Base-by-base conservation (phyloP, 1,284 basidiomycete species). In the Cutaneotrichosporon sp. region DNA sequence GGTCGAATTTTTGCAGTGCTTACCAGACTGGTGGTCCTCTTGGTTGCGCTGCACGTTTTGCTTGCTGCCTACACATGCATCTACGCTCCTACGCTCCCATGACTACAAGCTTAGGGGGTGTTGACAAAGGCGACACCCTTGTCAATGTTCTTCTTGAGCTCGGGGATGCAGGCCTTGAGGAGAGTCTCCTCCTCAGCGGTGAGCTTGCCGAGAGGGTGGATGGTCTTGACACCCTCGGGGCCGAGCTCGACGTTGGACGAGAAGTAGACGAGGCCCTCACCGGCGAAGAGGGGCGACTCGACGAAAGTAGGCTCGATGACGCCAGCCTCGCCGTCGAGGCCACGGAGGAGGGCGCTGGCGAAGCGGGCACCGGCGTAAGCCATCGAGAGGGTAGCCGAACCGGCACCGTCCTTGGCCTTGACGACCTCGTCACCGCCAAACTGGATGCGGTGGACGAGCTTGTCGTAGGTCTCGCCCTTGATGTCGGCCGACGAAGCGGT, bases 141-240 rank as follows among this genome's bases (percentile, higher is more conserved):
- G 82, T 91, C 88, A 76, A 97, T 95, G 88, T 97, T 97, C 88
- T 92, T 94, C 87, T 91, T 90, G 76, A 96, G 86, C 79, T 95
- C 92, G 69, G 92, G 92, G 77, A 96, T 80, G 85, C 90, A 92
- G 58, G 89, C 92, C 53, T 88, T 90, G 75, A 97, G 83, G 67
- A 96, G 86, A 80, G 89, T 88, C 85, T 95, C 81, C 84, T 97
- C 94, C 78, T 90, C 86, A 53, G 87, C 83, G 40, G 89, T 85
- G 73, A 97, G 77, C 47, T 84, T 73, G 59, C 94, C 94, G 66
- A 97, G 80, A 32, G 88, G 86, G 84, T 89, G 84, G 78, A 97
- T 96, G 83, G 89, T 91, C 84, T 89, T 88, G 69, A 96, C 91
- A 85, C 94, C 94, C 69, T 93, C 87, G 65, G 84, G 80, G 69